Percentiles rank a stretch among this genome's conserved stretches.
phyloP scores from a whole-genome alignment of 2,329 filamentous ascomycete genomes.

The Hirsutella rhossiliensis region DNA sequence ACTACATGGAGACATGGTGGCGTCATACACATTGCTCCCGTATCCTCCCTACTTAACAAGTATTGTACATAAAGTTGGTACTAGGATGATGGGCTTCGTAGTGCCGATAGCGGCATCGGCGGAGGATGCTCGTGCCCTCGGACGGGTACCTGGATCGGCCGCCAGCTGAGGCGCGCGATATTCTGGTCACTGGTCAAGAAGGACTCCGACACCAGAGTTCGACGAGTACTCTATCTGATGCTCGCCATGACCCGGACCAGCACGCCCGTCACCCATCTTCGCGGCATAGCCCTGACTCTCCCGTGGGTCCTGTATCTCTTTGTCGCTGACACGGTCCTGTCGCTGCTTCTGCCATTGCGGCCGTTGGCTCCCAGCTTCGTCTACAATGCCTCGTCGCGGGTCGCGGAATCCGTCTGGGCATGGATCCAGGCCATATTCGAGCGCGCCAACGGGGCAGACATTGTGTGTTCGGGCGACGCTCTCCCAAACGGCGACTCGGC shows the following conservation, averaged over 20 bases:
- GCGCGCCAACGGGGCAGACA: constrained; percentile 36
- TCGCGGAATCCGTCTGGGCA: constrained; percentile 42
- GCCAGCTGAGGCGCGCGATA: too few species aligned
- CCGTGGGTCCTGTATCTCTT: constrained; percentile 44
- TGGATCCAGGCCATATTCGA: constrained; percentile 48
- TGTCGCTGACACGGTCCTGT: constrained; percentile 37
- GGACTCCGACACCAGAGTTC: too few species aligned
- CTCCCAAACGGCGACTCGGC: constrained; percentile 44
- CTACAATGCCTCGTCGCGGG: constrained; percentile 40
- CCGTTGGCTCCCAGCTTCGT: constrained; percentile 33
- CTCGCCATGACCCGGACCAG: constrained; percentile 6
- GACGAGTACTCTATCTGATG: too few species aligned
- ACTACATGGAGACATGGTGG: too few species aligned
- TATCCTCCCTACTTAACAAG: too few species aligned
- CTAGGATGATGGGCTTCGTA: too few species aligned
- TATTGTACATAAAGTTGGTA: too few species aligned
- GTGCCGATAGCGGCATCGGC: too few species aligned
- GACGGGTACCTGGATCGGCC: too few species aligned
- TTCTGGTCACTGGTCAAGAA: background rate
- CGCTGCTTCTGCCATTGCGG: constrained; percentile 34
- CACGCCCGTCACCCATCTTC: constrained; percentile 21
- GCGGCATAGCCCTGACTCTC: constrained; percentile 28
- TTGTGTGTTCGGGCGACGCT: constrained; percentile 38
- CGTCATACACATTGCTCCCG: too few species aligned
- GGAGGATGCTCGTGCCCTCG: too few species aligned